These are phyloP conservation scores for Ascobolus immersus DNA, from an alignment of 495 filamentous ascomycete genomes.

Conservation along the genomic window DNA sequence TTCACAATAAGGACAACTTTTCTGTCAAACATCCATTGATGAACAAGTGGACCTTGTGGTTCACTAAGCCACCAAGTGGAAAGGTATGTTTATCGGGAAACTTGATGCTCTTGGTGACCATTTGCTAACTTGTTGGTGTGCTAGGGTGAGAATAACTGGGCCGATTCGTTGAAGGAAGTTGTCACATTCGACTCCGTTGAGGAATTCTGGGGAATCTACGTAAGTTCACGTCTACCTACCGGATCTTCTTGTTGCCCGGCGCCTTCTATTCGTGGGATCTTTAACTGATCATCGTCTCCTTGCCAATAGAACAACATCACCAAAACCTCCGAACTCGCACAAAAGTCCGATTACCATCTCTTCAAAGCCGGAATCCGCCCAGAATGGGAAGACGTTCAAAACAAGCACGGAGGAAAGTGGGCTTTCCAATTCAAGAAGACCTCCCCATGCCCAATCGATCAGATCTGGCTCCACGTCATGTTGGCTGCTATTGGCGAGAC, in stretches of 20 bases:
- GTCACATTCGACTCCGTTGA: slow-evolving; percentile 96
- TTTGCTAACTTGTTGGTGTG: slow-evolving; percentile 5
- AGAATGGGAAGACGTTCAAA: slow-evolving; percentile 94
- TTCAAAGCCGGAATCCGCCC: slow-evolving; percentile 94
- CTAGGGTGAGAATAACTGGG: slow-evolving; percentile 67
- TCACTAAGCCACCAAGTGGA: slow-evolving; percentile 91
- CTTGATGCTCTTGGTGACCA: neutral
- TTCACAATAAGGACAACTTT: slow-evolving; percentile 93
- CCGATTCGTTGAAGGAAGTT: slow-evolving; percentile 88
- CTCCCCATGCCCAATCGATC: slow-evolving; percentile 68
- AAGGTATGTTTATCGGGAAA: slow-evolving; percentile 36
- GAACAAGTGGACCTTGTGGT: slow-evolving; percentile 96
- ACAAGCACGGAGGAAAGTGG: slow-evolving; percentile 99
- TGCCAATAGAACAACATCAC: slow-evolving; percentile 81
- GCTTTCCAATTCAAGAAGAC: slow-evolving; percentile 92
- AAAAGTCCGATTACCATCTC: slow-evolving; percentile 97
- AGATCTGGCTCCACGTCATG: slow-evolving; percentile 92
- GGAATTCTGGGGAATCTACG: slow-evolving; percentile 98
- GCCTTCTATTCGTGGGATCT: slow-evolving; percentile 1
- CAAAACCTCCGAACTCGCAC: slow-evolving; percentile 72
- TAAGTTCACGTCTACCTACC: too few relatives aligned
- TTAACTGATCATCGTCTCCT: slow-evolving; percentile 1
- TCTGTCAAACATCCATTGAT: slow-evolving; percentile 94
- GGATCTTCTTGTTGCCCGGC: neutral
- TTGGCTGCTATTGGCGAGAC: slow-evolving; percentile 93